phyloP scores from a whole-genome alignment of 2,329 filamentous ascomycete genomes.

The Magnaporthiopsis rhizophila region DNA sequence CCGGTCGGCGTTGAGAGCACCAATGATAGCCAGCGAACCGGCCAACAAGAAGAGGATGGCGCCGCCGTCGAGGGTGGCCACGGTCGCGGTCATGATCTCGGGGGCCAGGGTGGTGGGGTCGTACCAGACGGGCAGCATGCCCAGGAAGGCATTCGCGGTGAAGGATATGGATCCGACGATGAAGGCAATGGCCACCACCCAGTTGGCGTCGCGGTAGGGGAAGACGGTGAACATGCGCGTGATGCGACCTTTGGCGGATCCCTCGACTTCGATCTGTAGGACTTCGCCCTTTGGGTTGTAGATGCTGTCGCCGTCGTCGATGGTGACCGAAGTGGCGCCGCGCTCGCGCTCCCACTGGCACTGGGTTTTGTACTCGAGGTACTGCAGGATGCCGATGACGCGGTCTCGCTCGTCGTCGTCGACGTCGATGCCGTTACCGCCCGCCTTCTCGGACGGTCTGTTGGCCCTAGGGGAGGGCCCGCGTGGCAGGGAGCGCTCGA shows the following conservation, averaged over 20 bases:
- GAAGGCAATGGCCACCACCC: conserved; percentile 17
- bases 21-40: neutral
- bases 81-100: conserved; percentile 4
- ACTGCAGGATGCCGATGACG: conserved; percentile 3
- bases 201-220: conserved; percentile 13
- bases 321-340: neutral
- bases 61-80: conserved; percentile 5
- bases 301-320: neutral
- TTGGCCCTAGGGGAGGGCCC: neutral
- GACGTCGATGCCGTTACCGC: neutral
- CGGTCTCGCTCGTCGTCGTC: neutral
- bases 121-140: conserved; percentile 4
- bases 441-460: neutral
- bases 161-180: conserved; percentile 12
- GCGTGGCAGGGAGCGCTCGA: neutral
- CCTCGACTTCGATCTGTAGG: conserved; percentile 1
- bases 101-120: neutral
- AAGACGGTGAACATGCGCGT: conserved; percentile 13
- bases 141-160: conserved; percentile 8
- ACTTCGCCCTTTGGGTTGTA: conserved; percentile 7
- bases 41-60: neutral
- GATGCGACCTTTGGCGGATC: neutral
- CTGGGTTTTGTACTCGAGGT: conserved; percentile 5
- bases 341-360: conserved; percentile 3
- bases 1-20: conserved; percentile 5